phyloP scores from a whole-genome alignment of 1,139 yeast genomes.

The Sugiyamaella castrensis region DNA sequence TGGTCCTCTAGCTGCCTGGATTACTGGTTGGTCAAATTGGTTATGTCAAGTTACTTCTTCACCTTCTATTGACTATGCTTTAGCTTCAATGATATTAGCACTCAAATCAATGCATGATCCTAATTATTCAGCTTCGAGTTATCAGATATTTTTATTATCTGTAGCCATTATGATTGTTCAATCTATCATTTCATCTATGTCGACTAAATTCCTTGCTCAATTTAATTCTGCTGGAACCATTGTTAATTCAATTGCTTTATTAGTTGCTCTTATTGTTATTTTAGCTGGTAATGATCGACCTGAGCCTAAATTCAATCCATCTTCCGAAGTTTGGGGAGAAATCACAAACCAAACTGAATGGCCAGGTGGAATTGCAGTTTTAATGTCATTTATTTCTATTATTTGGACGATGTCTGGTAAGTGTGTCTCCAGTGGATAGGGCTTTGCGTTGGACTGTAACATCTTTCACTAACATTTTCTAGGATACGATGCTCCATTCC shows the following conservation, averaged over 20 bases:
- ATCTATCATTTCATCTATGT: slow-evolving; percentile 39
- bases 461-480: too few relatives aligned
- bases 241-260: slow-evolving; percentile 48
- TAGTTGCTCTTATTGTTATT: slow-evolving; percentile 50
- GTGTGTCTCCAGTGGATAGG: too few relatives aligned
- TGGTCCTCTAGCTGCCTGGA: slow-evolving; percentile 56
- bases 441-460: too few relatives aligned
- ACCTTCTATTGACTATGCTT: slow-evolving; percentile 63
- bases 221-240: slow-evolving; percentile 54
- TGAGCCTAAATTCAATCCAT: slow-evolving; percentile 50
- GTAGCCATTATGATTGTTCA: slow-evolving; percentile 53
- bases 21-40: slow-evolving; percentile 60
- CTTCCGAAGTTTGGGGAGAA: slow-evolving; percentile 52
- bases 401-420: slow-evolving; percentile 73
- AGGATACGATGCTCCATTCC: slow-evolving; percentile 65
- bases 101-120: slow-evolving; percentile 41
- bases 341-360: slow-evolving; percentile 62
- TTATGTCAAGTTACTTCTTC: slow-evolving; percentile 54
- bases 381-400: slow-evolving; percentile 61
- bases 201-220: slow-evolving; percentile 56
- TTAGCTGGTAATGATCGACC: slow-evolving; percentile 48
- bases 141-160: slow-evolving; percentile 52
- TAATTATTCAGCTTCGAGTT: slow-evolving; percentile 45
- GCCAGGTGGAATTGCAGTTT: slow-evolving; percentile 61
- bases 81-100: slow-evolving; percentile 61